Percentiles rank a stretch among this genome's conserved stretches.
Evolutionary conservation across 1,139 yeast genomes (phyloP).

Genomic region (Saccharomyces hybrid): DNA sequence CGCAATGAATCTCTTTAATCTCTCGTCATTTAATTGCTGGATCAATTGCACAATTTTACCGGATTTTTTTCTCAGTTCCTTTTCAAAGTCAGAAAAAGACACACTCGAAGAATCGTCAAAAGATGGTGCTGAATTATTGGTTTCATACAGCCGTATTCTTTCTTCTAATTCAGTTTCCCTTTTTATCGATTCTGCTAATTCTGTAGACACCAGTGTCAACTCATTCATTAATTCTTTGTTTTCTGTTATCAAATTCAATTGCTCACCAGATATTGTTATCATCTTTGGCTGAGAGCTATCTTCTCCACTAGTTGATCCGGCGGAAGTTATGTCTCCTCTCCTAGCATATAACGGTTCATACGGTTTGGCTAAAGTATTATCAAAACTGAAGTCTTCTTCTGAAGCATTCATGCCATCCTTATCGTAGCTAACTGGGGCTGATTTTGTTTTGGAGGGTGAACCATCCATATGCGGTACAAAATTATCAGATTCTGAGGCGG

Average conservation of each 20-base stretch:
- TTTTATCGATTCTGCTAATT: conserved; percentile 61
- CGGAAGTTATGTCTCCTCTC: conserved; percentile 4
- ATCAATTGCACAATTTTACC: conserved; percentile 46
- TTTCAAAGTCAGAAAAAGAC: conserved; percentile 3
- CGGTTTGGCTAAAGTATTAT: conserved; percentile 16
- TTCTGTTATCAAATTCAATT: conserved; percentile 53
- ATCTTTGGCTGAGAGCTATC: conserved; percentile 12
- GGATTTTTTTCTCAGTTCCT: conserved; percentile 40
- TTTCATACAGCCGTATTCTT: conserved; percentile 29
- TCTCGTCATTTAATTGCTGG: conserved; percentile 53
- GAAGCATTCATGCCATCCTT: not conserved
- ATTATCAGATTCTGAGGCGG: not conserved
- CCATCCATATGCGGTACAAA: not conserved
- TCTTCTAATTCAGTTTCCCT: conserved; percentile 56
- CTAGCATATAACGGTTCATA: conserved; percentile 15
- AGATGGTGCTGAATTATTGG: conserved; percentile 4
- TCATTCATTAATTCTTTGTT: conserved; percentile 54
- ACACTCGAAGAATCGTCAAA: conserved; percentile 5
- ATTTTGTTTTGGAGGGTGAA: not conserved
- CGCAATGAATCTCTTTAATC: conserved; percentile 56
- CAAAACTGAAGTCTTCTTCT: conserved; percentile 18
- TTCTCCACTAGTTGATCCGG: conserved; percentile 3
- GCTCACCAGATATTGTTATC: conserved; percentile 46
- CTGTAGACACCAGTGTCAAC: conserved; percentile 59
- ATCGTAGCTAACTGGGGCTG: not conserved